Percentiles rank a stretch among this genome's conserved stretches.
Conservation (phyloP, 129 eudicot species). For the Ambrosia trifida region DNA sequence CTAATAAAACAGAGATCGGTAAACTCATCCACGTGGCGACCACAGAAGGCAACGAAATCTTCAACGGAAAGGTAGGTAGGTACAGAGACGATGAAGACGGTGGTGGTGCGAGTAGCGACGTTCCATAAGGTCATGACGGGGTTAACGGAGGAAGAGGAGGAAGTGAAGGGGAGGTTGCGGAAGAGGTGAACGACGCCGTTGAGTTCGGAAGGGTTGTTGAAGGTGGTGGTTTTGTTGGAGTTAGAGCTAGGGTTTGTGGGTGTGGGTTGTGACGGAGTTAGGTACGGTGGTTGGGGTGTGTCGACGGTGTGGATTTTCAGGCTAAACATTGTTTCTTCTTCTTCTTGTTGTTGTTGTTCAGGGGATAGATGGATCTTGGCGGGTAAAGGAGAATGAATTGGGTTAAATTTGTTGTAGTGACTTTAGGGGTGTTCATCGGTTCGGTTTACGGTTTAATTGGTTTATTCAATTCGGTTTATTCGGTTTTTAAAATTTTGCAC, state of each 20-base stretch:
- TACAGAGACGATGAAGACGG: constrained; percentile 72
- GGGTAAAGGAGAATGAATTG: constrained; percentile 9
- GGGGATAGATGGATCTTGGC: constrained; percentile 28
- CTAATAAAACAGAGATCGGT: constrained; percentile 65
- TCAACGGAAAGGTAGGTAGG: constrained; percentile 72
- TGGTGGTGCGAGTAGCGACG: constrained; percentile 53
- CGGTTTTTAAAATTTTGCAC: no score
- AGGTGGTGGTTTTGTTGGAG: no score
- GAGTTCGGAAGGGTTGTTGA: constrained; percentile 46
- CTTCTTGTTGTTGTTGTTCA: no score
- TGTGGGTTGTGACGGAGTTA: no score
- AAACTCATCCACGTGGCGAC: constrained; percentile 52
- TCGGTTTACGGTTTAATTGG: no score
- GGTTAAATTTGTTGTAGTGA: no score
- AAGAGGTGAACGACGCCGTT: constrained; percentile 77
- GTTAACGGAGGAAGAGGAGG: constrained; percentile 37
- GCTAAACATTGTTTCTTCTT: constrained; percentile 46
- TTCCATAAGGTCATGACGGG: constrained; percentile 36
- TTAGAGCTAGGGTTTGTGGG: constrained; percentile 46
- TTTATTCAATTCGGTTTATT: no score
- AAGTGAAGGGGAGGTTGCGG: constrained; percentile 51
- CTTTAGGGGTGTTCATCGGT: no score
- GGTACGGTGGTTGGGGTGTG: constrained; percentile 58
- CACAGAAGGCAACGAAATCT: constrained; percentile 73
- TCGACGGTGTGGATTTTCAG: constrained; percentile 68